Conservation (phyloP, 495 filamentous ascomycete genomes). For the Trichoderma orchidacearum region DNA sequence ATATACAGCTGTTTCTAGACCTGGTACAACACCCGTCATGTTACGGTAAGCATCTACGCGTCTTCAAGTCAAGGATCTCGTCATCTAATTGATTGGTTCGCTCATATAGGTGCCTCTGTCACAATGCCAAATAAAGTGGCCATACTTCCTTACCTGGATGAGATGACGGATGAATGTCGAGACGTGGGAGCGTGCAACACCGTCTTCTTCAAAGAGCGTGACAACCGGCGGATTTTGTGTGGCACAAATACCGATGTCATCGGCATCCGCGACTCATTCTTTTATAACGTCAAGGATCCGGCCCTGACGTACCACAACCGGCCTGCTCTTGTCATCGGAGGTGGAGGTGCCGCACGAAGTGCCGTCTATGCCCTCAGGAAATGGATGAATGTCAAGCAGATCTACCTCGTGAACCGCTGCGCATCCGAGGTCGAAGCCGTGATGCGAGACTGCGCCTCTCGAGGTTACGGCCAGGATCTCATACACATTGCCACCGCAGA, state of each 20-base stretch:
- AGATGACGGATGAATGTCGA: conserved; percentile 50
- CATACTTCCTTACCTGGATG: conserved; percentile 55
- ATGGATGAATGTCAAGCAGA: conserved; percentile 46
- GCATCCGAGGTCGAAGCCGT: conserved; percentile 47
- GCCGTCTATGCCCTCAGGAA: conserved; percentile 56
- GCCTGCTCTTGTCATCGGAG: conserved; percentile 49
- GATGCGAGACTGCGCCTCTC: conserved; percentile 37
- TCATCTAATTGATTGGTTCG: neutral
- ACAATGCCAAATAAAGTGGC: conserved; percentile 67
- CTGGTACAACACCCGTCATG: conserved; percentile 19
- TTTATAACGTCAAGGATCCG: conserved; percentile 35
- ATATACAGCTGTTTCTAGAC: conserved; percentile 26
- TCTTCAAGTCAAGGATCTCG: conserved; percentile 6
- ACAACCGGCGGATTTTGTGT: conserved; percentile 32
- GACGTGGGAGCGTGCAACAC: conserved; percentile 65
- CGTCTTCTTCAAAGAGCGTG: conserved; percentile 41
- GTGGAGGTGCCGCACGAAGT: conserved; percentile 55
- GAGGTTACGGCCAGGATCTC: conserved; percentile 36
- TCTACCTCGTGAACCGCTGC: conserved; percentile 63
- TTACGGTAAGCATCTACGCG: conserved; percentile 20
- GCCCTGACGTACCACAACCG: conserved; percentile 31
- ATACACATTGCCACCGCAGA: conserved; percentile 40
- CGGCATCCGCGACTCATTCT: conserved; percentile 55
- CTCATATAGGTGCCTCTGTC: conserved; percentile 43
- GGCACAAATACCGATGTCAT: conserved; percentile 69